A percentile compares a stretch with the other conserved stretches of the same genome.
Conservation (phyloP, 495 filamentous ascomycete genomes). For the Aspergillus steynii region DNA sequence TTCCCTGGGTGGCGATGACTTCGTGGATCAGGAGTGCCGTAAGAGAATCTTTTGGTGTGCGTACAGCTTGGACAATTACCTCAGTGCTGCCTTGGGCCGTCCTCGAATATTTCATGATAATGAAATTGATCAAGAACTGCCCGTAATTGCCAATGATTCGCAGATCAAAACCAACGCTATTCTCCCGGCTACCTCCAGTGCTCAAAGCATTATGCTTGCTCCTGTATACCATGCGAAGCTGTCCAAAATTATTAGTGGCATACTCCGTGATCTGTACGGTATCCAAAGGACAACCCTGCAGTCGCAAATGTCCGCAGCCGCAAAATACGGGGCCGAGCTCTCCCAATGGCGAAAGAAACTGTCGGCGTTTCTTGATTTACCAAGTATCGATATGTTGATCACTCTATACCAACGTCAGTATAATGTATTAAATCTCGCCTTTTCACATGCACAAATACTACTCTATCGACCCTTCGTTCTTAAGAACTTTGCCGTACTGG, state of each 20-base stretch:
- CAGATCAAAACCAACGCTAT: conserved; percentile 28
- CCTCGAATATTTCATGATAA: conserved; percentile 45
- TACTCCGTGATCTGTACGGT: conserved; percentile 27
- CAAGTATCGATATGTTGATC: conserved; percentile 26
- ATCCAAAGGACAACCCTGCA: conserved; percentile 13
- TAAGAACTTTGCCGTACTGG: conserved; percentile 15
- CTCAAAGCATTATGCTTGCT: conserved; percentile 43
- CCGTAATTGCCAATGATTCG: conserved; percentile 41
- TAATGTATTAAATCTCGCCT: conserved; percentile 29
- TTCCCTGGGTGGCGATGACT: conserved; percentile 9
- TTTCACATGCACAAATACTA: conserved; percentile 26
- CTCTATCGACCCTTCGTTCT: conserved; percentile 29
- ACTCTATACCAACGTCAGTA: conserved; percentile 29
- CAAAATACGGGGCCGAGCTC: conserved; percentile 16
- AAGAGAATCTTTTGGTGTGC: conserved; percentile 53
- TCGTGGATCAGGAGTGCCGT: conserved; percentile 26
- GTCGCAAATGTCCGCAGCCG: conserved; percentile 12
- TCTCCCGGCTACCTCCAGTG: conserved; percentile 18
- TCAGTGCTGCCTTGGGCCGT: conserved; percentile 44
- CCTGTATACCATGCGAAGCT: conserved; percentile 41
- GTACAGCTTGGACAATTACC: conserved; percentile 50
- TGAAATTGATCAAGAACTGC: conserved; percentile 48
- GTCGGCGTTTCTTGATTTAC: conserved; percentile 21
- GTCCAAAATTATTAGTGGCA: conserved; percentile 24
- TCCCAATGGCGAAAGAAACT: conserved; percentile 23